These are phyloP conservation scores for Cyberlindnera samutprakarnensis DNA, from an alignment of 805 yeast genomes.

Conservation along the genomic window DNA sequence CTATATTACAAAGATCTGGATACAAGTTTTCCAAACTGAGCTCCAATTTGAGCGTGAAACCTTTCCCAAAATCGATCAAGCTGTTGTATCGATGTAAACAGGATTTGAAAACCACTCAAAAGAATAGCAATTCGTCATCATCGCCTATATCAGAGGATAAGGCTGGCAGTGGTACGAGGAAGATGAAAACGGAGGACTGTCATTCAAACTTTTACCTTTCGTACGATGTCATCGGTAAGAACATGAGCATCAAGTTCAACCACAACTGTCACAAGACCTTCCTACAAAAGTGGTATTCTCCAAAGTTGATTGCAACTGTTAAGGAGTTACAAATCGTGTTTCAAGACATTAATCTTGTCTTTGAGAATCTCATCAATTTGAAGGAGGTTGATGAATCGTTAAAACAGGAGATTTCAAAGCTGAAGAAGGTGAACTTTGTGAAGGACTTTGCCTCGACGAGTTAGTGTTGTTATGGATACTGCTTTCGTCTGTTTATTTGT, in stretches of 20 bases:
- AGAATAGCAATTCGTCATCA: conserved; percentile 4
- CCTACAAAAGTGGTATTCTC: conserved; percentile 16
- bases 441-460: too few relatives aligned
- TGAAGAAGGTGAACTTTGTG: conserved; percentile 15
- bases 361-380: conserved; percentile 6
- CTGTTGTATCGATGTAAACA: conserved; percentile 20
- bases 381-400: conserved; percentile 7
- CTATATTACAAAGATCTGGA: conserved; percentile 16
- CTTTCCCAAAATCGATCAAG: conserved; percentile 20
- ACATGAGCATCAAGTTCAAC: conserved; percentile 17
- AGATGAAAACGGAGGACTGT: conserved; percentile 20
- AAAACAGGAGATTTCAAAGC: conserved; percentile 10
- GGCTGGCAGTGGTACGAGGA: conserved; percentile 5
- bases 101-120: conserved; percentile 19
- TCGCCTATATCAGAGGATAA: conserved; percentile 6
- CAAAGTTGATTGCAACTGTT: conserved; percentile 11
- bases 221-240: conserved; percentile 17
- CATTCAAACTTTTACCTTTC: conserved; percentile 18
- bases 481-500: too few relatives aligned
- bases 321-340: conserved; percentile 5
- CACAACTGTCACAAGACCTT: conserved; percentile 17
- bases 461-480: too few relatives aligned
- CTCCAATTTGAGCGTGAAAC: conserved; percentile 15
- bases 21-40: conserved; percentile 19
- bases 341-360: conserved; percentile 6